These are phyloP conservation scores for Canavalia ensiformis DNA, from an alignment of 306 rosid species.

Conservation along the genomic window DNA sequence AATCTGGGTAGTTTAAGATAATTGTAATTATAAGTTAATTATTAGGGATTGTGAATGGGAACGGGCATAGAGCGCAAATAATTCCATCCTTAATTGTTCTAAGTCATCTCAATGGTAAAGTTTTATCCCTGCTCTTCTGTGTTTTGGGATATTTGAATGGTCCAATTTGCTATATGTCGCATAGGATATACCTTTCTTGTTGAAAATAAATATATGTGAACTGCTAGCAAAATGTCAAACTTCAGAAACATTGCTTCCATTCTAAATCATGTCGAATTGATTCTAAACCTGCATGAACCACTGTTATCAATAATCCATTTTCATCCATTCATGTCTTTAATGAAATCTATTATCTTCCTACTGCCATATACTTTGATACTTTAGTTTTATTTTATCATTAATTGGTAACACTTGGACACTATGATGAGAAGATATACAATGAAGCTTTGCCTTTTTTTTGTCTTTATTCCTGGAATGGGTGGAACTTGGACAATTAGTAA, in stretches of 20 bases:
- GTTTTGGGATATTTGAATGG: slow-evolving; percentile 1
- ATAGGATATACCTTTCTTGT: not conserved
- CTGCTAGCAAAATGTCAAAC: not conserved
- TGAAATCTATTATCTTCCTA: slow-evolving; percentile 5
- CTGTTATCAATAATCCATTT: not conserved
- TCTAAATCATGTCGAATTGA: slow-evolving; percentile 8
- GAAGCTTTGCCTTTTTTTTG: slow-evolving; percentile 1
- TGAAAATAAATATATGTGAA: slow-evolving; percentile 8
- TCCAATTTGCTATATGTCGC: not conserved
- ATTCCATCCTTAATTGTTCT: not conserved
- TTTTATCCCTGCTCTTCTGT: not conserved
- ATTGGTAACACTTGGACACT: not conserved
- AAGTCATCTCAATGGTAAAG: not conserved
- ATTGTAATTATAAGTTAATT: not conserved
- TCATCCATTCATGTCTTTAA: not conserved
- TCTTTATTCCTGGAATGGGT: not conserved
- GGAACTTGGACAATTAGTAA: slow-evolving; percentile 15
- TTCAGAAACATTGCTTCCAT: slow-evolving; percentile 9
- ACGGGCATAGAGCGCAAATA: not conserved
- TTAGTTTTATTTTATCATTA: not conserved
- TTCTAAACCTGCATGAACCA: slow-evolving; percentile 3
- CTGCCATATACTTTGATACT: not conserved
- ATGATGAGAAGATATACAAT: not conserved
- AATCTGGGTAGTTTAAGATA: not conserved
- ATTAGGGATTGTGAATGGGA: not conserved